Base-by-base conservation (phyloP, 2,329 filamentous ascomycete species). In the Fusarium sp. region DNA sequence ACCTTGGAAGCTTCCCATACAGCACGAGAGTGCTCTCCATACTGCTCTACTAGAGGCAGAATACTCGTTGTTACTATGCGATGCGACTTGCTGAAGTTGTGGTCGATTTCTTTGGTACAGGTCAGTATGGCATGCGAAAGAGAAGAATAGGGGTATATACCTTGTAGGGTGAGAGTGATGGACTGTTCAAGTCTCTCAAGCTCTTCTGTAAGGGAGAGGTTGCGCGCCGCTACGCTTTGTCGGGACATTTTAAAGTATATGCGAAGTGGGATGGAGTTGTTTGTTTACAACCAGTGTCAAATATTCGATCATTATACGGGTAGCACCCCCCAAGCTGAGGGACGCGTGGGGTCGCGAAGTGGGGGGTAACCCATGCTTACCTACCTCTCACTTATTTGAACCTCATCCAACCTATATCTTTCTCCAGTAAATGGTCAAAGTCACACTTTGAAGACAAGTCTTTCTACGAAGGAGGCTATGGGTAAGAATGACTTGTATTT, bases 1-100 rank as follows among this genome's bases (percentile, higher is more conserved):
- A 95, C 93, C 88, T 97, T 97, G 55, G 95, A 97, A 22, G 94
- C 94, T 73, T 98, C 94, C 96, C 96, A 99, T 3, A 99, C 95
- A 48, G 94, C 89, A 67, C 90, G 91, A 3, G 96, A 98, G 76
- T 98, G 92, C 70, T 97, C 93, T 45, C 93, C 93, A 80, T 99
- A 99, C 76, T 97, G 91, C 77, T 98, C 95, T 20, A 99, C 94
- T 2, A 97, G 87, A 1, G 96, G 96, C 4, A 99, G 82, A 56
- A 99, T 97, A 76, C 90, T 97, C 2, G 92, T 91, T 1, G 96
- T 98, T 39, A 99, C 95, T 62, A 99, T 98, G 66, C 94, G 90
- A 79, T 99, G 96, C 30, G 96, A 94, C 76, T 93, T 93, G 82
- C 93, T 97, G 79, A 99, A 99, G 81, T 99, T 99, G 80, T 93